Percentiles rank a stretch among this genome's conserved stretches.
These are phyloP conservation scores for Silene noctiflora DNA, from an alignment of 179 eudicot genomes.

Conservation along the genomic window DNA sequence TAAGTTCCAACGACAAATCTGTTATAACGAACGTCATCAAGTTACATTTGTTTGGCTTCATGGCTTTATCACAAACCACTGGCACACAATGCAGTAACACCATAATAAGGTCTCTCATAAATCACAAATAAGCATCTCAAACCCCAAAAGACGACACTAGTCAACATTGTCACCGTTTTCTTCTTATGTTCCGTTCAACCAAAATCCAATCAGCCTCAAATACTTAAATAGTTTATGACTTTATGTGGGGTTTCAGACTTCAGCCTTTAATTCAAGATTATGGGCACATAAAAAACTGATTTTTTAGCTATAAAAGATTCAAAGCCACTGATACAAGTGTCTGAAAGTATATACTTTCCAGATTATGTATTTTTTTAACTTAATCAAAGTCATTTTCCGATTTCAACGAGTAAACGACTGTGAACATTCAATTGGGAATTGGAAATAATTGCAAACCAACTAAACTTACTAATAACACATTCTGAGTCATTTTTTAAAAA, in stretches of 20 bases:
- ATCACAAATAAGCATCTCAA: constrained; percentile 1
- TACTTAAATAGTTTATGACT: not conserved
- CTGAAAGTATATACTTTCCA: too few species aligned
- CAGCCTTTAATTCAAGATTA: not conserved
- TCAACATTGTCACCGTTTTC: not conserved
- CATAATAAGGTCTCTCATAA: too few species aligned
- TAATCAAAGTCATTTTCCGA: not conserved
- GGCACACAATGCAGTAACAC: too few species aligned
- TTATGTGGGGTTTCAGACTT: not conserved
- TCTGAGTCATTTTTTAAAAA: too few species aligned
- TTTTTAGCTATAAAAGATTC: not conserved
- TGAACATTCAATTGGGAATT: not conserved
- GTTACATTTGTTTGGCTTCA: too few species aligned
- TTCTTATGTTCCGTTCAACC: not conserved
- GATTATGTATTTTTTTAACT: not conserved
- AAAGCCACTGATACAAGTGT: not conserved
- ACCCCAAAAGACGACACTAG: not conserved
- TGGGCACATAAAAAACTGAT: not conserved
- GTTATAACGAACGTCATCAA: not conserved
- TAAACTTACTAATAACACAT: too few species aligned
- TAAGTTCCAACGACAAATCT: too few species aligned
- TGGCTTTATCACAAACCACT: too few species aligned
- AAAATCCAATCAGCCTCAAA: not conserved
- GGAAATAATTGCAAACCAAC: not conserved
- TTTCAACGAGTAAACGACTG: not conserved